Evolutionary conservation across 108 stramenopile species (phyloP), one percentile per base, ranked within the genome.

Genomic region (Aurantiochytrium sp.): DNA sequence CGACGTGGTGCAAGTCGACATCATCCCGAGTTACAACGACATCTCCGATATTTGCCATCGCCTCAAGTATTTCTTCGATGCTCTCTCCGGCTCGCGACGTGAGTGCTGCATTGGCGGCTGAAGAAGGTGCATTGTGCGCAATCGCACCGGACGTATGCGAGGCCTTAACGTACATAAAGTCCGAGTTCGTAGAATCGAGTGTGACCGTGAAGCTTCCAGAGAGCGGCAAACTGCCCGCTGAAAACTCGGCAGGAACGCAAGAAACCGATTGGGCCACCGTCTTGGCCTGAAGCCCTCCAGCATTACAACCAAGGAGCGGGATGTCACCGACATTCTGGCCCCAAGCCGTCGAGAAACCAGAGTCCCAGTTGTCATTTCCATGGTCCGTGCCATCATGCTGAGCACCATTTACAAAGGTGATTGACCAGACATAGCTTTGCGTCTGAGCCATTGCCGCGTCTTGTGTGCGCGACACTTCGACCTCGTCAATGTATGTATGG

Each of bases 311-410:
- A 12, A 96, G 92, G 21, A 90, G 60, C 29, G 92, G 91, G 53
- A 95, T 72, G 88, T 94, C 89, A 5, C 96, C 96, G 3, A 95
- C 95, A 91, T 96, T 96, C 89, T 93, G 95, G 43, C 96, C 96
- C 96, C 96, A 97, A 45, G 93, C 94, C 72, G 93, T 95, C 60
- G 95, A 94, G 88, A 94, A 95, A 3, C 95, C 96, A 19, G 95
- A 95, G 51, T 83, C 88, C 96, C 96, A 97, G 10, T 91, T 93
- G 89, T 95, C 96, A 45, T 64, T 71, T 76, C 92, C 88, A 16
- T 93, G 93, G 55, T 72, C 88, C 69, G 89, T 91, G 49, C 93
- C 93, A 14, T 87, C 72, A 5, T 93, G 92, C 4, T 88, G 44
- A 5, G 87, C 89, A 57, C 87, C 60, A 72, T 93, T 89, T 3